Base-by-base conservation (phyloP, 2,329 filamentous ascomycete genomes). In the Sphaerulina populicola region DNA sequence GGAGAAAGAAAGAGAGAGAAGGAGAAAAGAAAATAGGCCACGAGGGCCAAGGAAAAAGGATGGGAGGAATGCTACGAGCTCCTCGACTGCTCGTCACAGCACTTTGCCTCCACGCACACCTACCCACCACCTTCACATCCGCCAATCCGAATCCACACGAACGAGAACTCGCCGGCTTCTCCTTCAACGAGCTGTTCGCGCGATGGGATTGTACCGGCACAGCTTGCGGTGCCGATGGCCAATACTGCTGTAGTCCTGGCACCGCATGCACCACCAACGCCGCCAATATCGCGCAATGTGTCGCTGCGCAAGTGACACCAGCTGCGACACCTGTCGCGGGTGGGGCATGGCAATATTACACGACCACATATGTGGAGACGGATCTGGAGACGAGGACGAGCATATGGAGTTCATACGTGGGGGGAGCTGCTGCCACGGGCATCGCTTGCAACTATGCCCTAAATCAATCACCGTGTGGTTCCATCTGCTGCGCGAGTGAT, bases 401-500 rank as follows among this genome's bases (percentile, higher is more conserved):
- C 6, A 73, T 77, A 30, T 76, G 73, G 65, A 82, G 78, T 64
- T 65, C 65, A n/a, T 72, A 63, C 52, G 53, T 69, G 33, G 66
- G 64, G 14, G 65, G 61, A 31, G 45, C 58, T 45, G 62, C 39
- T 47, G 38, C 51, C 52, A 60, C 60, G 41, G 64, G 54, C 53
- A 63, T 47, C 63, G 10, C 56, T 38, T 82, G 79, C 68, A 71
- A 72, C 44, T 68, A 68, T 43, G 69, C 72, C 2, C 57, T 73
- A 12, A 66, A 66, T 53, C 66, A 86, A 67, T 76, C 76, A 6
- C 74, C 78, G 3, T 90, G 86, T 64, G 85, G 85, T 30, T 65
- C 65, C 47, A 82, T 83, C 52, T 90, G 86, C 74, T 91, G 86
- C 68, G 78, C 79, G 21, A 77, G 72, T 53, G 79, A 78, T 69